Evolutionary conservation across 805 yeast genomes (phyloP), one percentile per base, ranked within the genome.

Genomic region (Metschnikowia vanudenii): DNA sequence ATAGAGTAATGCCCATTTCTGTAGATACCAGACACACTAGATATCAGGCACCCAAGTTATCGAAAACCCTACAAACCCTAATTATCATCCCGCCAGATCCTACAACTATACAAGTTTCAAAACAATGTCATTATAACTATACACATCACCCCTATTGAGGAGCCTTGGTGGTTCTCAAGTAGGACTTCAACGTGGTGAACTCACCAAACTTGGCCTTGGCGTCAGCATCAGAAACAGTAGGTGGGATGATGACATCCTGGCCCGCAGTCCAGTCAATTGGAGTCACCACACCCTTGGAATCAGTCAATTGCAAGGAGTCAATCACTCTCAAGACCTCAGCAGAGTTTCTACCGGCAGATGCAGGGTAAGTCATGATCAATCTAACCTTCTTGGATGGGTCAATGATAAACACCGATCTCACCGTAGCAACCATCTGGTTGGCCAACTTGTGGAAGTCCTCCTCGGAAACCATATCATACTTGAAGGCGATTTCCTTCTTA

Each of bases 191-290:
- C 39, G 75, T 67, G 56, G 79, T 70, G 74, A 79, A 81, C 47
- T 80, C 79, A 41, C 86, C 86, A 67, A 81, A 82, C 62, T 77
- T 64, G 39, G 70, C 71, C 63, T 74, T 74, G 34, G 88, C 88
- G 53, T 74, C 81, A 29, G 74, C 80, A 58, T 82, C 78, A 14
- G 79, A 69, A 28, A 82, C 81, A 31, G 78, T 69, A 42, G 88
- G 88, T 44, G 84, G 87, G 50, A 84, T 81, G 54, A 84, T 82
- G 38, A 84, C 88, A 64, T 84, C 88, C 51, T 82, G 81, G 51
- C 88, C 89, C 35, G 78, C 80, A 52, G 78, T 77, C 90, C 89
- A 84, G 71, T 84, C 80, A 47, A 80, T 78, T 45, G 90, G 89
- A 22, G 89, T 84, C 45, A 84, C 82, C 50, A 83, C 67, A 52